Evolutionary conservation across 768 basidiomycete species (phyloP).

Genomic region (Nidularia pulvinata): DNA sequence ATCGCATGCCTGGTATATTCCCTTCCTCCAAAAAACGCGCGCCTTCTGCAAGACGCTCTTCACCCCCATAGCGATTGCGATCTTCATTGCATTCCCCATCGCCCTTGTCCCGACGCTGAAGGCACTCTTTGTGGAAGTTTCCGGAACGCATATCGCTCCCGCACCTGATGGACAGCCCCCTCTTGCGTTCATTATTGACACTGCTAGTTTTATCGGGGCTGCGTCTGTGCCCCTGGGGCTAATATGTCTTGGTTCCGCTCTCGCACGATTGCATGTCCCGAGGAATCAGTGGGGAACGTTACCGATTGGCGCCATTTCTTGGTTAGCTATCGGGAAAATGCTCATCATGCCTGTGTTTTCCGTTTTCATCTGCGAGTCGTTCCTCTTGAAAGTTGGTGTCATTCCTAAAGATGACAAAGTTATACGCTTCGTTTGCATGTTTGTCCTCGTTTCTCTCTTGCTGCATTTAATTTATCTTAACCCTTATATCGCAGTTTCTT

Average conservation of each 20-base stretch:
- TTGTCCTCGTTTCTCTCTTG: conserved; percentile 18
- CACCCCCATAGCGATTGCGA: conserved; percentile 49
- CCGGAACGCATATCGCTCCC: conserved; percentile 37
- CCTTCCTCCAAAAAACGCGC: conserved; percentile 3
- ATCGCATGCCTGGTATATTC: neutral
- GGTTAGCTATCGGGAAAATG: conserved; percentile 53
- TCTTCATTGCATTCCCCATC: conserved; percentile 53
- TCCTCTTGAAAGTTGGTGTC: conserved; percentile 41
- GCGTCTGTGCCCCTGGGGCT: conserved; percentile 67
- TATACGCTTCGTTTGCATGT: conserved; percentile 71
- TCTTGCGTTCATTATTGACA: conserved; percentile 58
- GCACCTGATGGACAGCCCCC: conserved; percentile 73
- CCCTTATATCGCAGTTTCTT: conserved; percentile 38
- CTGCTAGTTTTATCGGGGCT: conserved; percentile 55
- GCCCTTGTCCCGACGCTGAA: conserved; percentile 58
- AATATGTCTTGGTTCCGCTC: conserved; percentile 59
- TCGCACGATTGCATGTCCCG: conserved; percentile 59
- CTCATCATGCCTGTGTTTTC: conserved; percentile 62
- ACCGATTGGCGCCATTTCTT: conserved; percentile 50
- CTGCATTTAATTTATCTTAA: neutral
- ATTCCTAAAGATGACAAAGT: conserved; percentile 55
- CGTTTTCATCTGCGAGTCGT: conserved; percentile 49
- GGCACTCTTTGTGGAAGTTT: conserved; percentile 53
- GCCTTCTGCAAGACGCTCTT: conserved; percentile 34
- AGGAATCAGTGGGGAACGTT: conserved; percentile 36